A percentile compares a stretch with the other conserved stretches of the same genome.
phyloP scores from a whole-genome alignment of 768 basidiomycete species.

The Trametes cubensis region DNA sequence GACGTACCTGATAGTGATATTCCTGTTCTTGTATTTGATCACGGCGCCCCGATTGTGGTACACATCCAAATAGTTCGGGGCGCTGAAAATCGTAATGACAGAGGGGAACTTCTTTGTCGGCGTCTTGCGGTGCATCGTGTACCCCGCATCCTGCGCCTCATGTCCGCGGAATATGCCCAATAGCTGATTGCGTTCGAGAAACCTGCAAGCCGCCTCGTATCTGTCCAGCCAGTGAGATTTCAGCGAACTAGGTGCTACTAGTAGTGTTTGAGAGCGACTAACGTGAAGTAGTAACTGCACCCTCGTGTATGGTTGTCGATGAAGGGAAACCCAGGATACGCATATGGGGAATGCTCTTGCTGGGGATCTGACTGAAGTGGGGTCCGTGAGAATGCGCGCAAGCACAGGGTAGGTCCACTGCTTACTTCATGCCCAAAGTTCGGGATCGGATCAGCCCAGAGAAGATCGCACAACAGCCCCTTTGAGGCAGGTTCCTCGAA shows the following conservation, averaged over 20 bases:
- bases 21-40: constrained; percentile 95
- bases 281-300: constrained; percentile 94
- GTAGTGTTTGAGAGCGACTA: constrained; percentile 33
- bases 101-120: constrained; percentile 94
- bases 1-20: constrained; percentile 78
- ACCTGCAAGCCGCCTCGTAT: constrained; percentile 89
- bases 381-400: no score
- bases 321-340: constrained; percentile 54
- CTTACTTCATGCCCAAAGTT: constrained; percentile 86
- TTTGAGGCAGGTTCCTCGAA: constrained; percentile 92
- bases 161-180: constrained; percentile 96
- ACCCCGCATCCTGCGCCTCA: constrained; percentile 97
- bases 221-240: constrained; percentile 34
- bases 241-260: neutral
- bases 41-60: constrained; percentile 97
- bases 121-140: constrained; percentile 92
- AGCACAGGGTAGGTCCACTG: neutral
- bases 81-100: constrained; percentile 97
- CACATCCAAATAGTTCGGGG: constrained; percentile 94
- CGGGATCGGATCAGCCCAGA: constrained; percentile 94
- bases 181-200: constrained; percentile 88
- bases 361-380: no score
- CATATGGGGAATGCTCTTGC: constrained; percentile 27
- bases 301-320: constrained; percentile 86
- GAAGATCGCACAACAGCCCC: constrained; percentile 89